Evolutionary conservation across 169 alveolate species (phyloP).

Genomic region (Toxoplasma gondii): DNA sequence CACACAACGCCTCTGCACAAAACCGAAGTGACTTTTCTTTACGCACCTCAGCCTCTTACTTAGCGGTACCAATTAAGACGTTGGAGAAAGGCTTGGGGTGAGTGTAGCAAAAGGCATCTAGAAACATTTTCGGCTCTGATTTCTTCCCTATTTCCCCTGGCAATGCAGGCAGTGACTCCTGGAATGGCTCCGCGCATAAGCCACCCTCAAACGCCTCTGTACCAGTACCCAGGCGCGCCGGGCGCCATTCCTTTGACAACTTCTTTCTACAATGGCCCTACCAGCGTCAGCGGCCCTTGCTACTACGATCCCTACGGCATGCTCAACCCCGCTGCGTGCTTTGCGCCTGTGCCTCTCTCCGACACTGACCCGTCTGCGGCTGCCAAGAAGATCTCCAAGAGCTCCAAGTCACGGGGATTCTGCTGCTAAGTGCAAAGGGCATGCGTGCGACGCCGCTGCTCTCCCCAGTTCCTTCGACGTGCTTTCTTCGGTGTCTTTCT

Average conservation of each 20-base stretch:
- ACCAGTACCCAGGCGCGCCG: background rate
- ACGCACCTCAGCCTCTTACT: too few relatives aligned
- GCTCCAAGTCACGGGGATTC: background rate
- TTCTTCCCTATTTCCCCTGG: background rate
- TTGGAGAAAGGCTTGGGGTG: too few relatives aligned
- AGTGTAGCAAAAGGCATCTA: too few relatives aligned
- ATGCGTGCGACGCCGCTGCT: background rate
- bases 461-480: too few relatives aligned
- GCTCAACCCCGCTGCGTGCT: slow-evolving; percentile 69
- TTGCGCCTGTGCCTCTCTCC: slow-evolving; percentile 36
- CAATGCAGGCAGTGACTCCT: background rate
- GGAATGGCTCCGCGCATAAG: background rate
- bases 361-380: background rate
- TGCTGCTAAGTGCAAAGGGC: background rate
- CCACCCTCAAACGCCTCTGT: background rate
- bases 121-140: too few relatives aligned
- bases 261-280: background rate
- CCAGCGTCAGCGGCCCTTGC: slow-evolving; percentile 58
- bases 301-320: slow-evolving; percentile 69
- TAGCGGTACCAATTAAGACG: too few relatives aligned
- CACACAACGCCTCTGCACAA: too few relatives aligned
- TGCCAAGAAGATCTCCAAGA: background rate
- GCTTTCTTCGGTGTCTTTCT: too few relatives aligned
- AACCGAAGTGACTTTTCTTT: too few relatives aligned
- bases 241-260: background rate